A percentile compares a stretch with the other conserved stretches of the same genome.
phyloP scores from a whole-genome alignment of 768 basidiomycete genomes.

The Lactarius psammicola region DNA sequence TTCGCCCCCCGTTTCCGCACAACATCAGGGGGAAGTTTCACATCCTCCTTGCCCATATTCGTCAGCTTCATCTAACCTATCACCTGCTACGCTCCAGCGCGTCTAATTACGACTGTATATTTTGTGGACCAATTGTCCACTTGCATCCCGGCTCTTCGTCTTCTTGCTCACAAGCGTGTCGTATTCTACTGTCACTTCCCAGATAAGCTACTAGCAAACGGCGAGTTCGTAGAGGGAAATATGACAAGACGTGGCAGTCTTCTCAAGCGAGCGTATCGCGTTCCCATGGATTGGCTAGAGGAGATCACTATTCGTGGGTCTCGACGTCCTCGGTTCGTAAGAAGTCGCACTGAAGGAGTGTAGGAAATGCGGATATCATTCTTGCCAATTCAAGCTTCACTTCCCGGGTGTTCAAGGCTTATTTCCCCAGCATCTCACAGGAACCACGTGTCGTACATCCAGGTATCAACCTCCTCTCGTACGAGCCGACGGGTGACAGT shows the following conservation, averaged over 20 bases:
- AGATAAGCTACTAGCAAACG: slow-evolving; percentile 84
- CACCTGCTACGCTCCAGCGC: slow-evolving; percentile 55
- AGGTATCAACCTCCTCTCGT: slow-evolving; percentile 81
- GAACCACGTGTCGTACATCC: slow-evolving; percentile 88
- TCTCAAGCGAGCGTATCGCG: slow-evolving; percentile 75
- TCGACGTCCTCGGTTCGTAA: background rate
- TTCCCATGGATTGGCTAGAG: slow-evolving; percentile 88
- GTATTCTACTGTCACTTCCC: slow-evolving; percentile 99
- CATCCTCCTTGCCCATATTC: slow-evolving; percentile 83
- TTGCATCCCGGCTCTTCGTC: slow-evolving; percentile 78
- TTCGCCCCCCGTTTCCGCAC: slow-evolving; percentile 76
- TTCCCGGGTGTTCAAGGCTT: slow-evolving; percentile 68
- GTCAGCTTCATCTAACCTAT: slow-evolving; percentile 78
- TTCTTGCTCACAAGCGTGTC: slow-evolving; percentile 67
- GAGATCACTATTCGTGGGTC: slow-evolving; percentile 82
- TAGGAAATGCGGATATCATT: slow-evolving; percentile 87
- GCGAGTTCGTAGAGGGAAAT: slow-evolving; percentile 58
- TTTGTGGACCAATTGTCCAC: slow-evolving; percentile 96
- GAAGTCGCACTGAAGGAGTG: slow-evolving; percentile 3
- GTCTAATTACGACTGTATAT: slow-evolving; percentile 73
- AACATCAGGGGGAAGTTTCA: slow-evolving; percentile 79
- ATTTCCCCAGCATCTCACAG: slow-evolving; percentile 66
- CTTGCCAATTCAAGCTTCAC: slow-evolving; percentile 93
- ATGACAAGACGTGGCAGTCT: slow-evolving; percentile 43
- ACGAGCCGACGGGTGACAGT: slow-evolving; percentile 46